phyloP scores from a whole-genome alignment of 441 rosid species.

The Arabidopsis lyrata region DNA sequence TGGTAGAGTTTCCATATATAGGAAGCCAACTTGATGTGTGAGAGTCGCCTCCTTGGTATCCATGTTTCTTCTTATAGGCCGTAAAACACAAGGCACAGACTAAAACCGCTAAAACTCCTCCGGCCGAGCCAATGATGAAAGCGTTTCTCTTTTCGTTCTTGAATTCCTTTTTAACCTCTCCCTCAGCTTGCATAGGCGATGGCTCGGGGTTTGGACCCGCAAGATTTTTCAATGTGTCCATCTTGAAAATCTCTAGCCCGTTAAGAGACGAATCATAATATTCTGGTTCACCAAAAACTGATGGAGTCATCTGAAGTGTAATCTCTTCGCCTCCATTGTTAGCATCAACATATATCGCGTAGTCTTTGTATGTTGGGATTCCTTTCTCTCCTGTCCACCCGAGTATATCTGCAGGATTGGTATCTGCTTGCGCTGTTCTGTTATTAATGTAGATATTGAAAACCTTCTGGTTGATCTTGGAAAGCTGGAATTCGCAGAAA shows the following conservation, averaged over 20 bases:
- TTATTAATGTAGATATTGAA: constrained; percentile 61
- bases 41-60: constrained; percentile 28
- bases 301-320: constrained; percentile 56
- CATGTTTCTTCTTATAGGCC: constrained; percentile 46
- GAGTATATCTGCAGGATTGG: constrained; percentile 52
- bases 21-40: constrained; percentile 56
- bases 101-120: constrained; percentile 48
- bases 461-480: constrained; percentile 55
- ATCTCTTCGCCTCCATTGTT: constrained; percentile 46
- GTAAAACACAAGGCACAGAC: constrained; percentile 44
- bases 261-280: constrained; percentile 54
- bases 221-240: constrained; percentile 49
- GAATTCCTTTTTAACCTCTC: constrained; percentile 33
- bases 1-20: constrained; percentile 53
- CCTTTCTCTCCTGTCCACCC: constrained; percentile 56
- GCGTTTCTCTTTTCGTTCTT: constrained; percentile 2
- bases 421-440: constrained; percentile 52
- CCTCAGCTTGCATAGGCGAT: constrained; percentile 51
- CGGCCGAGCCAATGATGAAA: constrained; percentile 49
- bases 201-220: constrained; percentile 64
- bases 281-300: constrained; percentile 42
- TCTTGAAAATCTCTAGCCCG: constrained; percentile 68
- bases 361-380: constrained; percentile 56
- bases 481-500: constrained; percentile 57
- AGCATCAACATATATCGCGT: constrained; percentile 46